Evolutionary conservation across 2,329 filamentous ascomycete species (phyloP).

Genomic region (Talaromyces funiculosus): DNA sequence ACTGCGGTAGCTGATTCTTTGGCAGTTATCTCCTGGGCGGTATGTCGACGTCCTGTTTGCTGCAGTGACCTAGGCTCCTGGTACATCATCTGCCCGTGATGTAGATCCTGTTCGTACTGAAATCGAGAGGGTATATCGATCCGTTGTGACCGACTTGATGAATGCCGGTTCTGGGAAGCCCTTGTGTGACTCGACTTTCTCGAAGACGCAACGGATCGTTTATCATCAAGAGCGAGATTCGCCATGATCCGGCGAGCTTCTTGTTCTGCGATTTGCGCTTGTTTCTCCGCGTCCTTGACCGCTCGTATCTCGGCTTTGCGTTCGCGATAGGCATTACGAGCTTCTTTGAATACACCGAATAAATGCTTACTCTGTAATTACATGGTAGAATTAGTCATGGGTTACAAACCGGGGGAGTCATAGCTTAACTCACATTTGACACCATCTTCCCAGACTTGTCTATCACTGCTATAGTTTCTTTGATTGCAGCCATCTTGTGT

Average conservation of each 20-base stretch:
- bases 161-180: constrained; percentile 22
- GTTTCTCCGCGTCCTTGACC: constrained; percentile 58
- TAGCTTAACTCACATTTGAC: constrained; percentile 61
- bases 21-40: constrained; percentile 29
- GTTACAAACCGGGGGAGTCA: background rate
- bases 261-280: constrained; percentile 50
- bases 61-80: constrained; percentile 11
- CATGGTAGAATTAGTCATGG: background rate
- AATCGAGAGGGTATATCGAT: constrained; percentile 14
- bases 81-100: constrained; percentile 3
- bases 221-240: constrained; percentile 45
- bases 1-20: constrained; percentile 23
- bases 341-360: constrained; percentile 85
- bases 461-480: constrained; percentile 80
- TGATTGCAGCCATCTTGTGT: constrained; percentile 21
- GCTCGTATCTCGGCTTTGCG: constrained; percentile 77
- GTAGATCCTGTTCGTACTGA: constrained; percentile 13
- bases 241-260: constrained; percentile 33
- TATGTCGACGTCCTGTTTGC: constrained; percentile 34
- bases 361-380: constrained; percentile 75
- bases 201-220: constrained; percentile 39
- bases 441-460: constrained; percentile 89
- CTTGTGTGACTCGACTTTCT: constrained; percentile 34
- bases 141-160: constrained; percentile 14
- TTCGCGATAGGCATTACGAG: constrained; percentile 78